phyloP scores from a whole-genome alignment of 345 rosid genomes.

The Lepidium africanum region DNA sequence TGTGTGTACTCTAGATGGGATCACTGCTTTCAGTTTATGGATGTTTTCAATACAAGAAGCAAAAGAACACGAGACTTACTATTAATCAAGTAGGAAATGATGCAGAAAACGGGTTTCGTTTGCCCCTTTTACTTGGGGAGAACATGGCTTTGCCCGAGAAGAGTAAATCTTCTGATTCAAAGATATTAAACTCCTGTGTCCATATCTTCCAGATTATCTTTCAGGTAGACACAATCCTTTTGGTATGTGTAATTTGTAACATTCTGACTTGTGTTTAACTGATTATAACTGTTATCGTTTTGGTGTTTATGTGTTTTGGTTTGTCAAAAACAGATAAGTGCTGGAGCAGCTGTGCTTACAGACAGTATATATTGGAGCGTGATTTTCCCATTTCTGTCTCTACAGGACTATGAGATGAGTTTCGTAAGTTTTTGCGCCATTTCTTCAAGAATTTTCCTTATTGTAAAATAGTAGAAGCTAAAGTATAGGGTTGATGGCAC shows the following conservation, averaged over 20 bases:
- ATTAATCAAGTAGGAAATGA: constrained; percentile 24
- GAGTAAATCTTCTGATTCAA: constrained; percentile 13
- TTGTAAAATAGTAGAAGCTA: background rate
- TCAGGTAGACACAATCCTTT: constrained; percentile 35
- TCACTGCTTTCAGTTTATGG: constrained; percentile 52
- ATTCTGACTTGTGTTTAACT: background rate
- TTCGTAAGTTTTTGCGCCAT: constrained; percentile 36
- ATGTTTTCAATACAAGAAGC: constrained; percentile 35
- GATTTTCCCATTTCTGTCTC: constrained; percentile 57
- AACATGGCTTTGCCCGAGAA: constrained; percentile 4
- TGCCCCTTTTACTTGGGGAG: constrained; percentile 31
- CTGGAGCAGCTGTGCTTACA: constrained; percentile 62
- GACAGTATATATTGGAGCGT: constrained; percentile 56
- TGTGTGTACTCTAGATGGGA: constrained; percentile 40
- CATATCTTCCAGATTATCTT: constrained; percentile 52
- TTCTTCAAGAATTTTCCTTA: background rate
- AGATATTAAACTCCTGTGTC: constrained; percentile 21
- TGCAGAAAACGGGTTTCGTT: constrained; percentile 37
- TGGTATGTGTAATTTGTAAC: background rate
- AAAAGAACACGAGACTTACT: background rate
- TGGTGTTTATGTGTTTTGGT: background rate
- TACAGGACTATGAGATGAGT: constrained; percentile 39
- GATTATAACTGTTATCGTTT: background rate
- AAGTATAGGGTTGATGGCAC: background rate
- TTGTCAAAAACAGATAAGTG: constrained; percentile 36